Conservation (phyloP, 2,329 filamentous ascomycete species). For the Cylindrodendrum hubeiense region DNA sequence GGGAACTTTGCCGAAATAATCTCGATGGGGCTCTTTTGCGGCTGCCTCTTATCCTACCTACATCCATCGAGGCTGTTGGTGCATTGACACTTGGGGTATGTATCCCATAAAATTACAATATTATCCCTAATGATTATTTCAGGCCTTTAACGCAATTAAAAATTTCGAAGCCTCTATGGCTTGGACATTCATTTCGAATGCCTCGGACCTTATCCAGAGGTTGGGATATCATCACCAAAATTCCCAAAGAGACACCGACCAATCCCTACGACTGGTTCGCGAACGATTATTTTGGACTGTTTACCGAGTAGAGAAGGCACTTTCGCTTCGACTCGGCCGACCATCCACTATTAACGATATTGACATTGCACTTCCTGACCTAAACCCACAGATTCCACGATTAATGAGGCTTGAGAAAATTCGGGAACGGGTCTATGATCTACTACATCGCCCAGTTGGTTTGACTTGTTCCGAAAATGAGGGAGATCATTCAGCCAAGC, state of each 20-base stretch:
- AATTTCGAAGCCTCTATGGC: slow-evolving; percentile 46
- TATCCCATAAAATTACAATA: neutral
- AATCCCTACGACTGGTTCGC: neutral
- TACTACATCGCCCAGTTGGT: slow-evolving; percentile 47
- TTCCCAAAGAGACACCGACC: neutral
- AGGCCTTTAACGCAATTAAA: slow-evolving; percentile 51
- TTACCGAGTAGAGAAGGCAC: slow-evolving; percentile 50
- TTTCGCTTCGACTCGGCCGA: slow-evolving; percentile 52
- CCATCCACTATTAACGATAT: slow-evolving; percentile 49
- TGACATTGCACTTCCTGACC: slow-evolving; percentile 43
- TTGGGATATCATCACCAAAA: slow-evolving; percentile 47
- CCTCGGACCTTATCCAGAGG: slow-evolving; percentile 49
- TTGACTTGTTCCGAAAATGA: neutral
- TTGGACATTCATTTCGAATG: slow-evolving; percentile 53
- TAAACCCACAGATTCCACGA: slow-evolving; percentile 31
- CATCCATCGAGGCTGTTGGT: slow-evolving; percentile 49
- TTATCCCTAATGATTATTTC: neutral
- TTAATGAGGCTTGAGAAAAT: slow-evolving; percentile 38
- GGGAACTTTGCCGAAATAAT: slow-evolving; percentile 43
- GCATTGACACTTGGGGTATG: slow-evolving; percentile 50
- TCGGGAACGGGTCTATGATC: slow-evolving; percentile 49
- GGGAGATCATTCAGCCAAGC: neutral
- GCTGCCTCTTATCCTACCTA: slow-evolving; percentile 48
- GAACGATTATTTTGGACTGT: slow-evolving; percentile 51
- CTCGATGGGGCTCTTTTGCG: slow-evolving; percentile 40